Evolutionary conservation across 495 filamentous ascomycete genomes (phyloP).

Genomic region (Podospora pseudopauciseta): DNA sequence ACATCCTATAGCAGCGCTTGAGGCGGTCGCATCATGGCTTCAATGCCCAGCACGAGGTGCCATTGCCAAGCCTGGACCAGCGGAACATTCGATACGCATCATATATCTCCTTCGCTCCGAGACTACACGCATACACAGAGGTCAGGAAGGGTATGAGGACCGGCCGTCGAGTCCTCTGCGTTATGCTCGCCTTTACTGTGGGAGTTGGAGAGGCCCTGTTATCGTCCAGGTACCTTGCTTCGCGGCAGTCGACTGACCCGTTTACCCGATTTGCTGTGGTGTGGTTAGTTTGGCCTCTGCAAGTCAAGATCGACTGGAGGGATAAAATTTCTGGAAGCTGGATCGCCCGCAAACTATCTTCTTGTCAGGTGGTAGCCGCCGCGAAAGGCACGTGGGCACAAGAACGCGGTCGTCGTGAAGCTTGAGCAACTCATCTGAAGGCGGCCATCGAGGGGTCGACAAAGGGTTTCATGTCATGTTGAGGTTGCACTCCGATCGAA

Average conservation of each 20-base stretch:
- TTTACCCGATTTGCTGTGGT: background rate
- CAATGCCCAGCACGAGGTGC: slow-evolving; percentile 3
- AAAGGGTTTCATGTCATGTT: slow-evolving; percentile 16
- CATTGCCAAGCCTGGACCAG: slow-evolving; percentile 24
- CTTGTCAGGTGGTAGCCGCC: slow-evolving; percentile 3
- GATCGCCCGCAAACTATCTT: background rate
- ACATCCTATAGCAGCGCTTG: slow-evolving; percentile 13
- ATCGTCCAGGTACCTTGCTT: too few relatives aligned
- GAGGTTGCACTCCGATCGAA: slow-evolving; percentile 9
- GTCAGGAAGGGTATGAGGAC: background rate
- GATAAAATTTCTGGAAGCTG: background rate
- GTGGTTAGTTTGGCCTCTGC: background rate
- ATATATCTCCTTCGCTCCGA: slow-evolving; percentile 9
- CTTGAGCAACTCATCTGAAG: slow-evolving; percentile 1
- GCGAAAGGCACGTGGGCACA: slow-evolving; percentile 2
- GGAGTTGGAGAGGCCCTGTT: background rate
- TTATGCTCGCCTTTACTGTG: background rate
- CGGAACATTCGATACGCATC: slow-evolving; percentile 28
- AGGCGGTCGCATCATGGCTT: slow-evolving; percentile 26
- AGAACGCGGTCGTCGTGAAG: background rate
- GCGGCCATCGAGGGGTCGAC: slow-evolving; percentile 6
- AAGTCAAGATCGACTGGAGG: background rate
- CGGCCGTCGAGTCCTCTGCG: background rate
- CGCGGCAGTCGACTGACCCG: too few relatives aligned
- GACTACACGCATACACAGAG: slow-evolving; percentile 14